Evolutionary conservation across 768 basidiomycete genomes (phyloP).

Genomic region (Candolleomyces aberdarensis): DNA sequence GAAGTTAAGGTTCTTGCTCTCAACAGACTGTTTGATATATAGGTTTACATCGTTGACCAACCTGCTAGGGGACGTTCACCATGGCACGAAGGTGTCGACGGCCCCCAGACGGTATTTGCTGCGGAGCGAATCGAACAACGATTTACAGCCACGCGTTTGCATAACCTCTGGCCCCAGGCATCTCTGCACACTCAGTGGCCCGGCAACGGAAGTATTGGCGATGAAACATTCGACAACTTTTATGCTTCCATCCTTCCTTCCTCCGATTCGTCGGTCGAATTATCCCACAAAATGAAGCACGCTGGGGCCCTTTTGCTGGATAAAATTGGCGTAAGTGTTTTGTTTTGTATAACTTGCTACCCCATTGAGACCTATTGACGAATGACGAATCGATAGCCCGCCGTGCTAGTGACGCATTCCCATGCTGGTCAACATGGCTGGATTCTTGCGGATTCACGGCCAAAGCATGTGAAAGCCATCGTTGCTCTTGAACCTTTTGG

Average conservation of each 20-base stretch:
- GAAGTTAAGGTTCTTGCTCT: neutral
- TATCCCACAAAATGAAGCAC: conserved; percentile 34
- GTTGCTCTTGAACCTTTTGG: conserved; percentile 49
- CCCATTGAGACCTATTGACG: neutral
- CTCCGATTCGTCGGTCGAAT: conserved; percentile 31
- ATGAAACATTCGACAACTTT: conserved; percentile 42
- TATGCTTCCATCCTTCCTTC: conserved; percentile 41
- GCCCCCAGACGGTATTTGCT: conserved; percentile 26
- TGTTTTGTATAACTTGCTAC: neutral
- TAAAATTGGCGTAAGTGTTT: conserved; percentile 41
- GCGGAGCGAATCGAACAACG: conserved; percentile 33
- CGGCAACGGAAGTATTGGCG: conserved; percentile 45
- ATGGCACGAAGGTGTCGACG: conserved; percentile 39
- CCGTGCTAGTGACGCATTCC: conserved; percentile 48
- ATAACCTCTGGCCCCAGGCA: conserved; percentile 45
- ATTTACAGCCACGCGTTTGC: conserved; percentile 39
- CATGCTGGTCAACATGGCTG: conserved; percentile 49
- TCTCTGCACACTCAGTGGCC: conserved; percentile 50
- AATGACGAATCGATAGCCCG: conserved; percentile 29
- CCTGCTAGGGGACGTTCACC: conserved; percentile 44
- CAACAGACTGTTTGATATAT: neutral
- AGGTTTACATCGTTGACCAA: conserved; percentile 47
- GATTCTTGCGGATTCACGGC: conserved; percentile 45
- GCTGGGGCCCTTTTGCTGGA: conserved; percentile 44
- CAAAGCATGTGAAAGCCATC: conserved; percentile 42